Conservation (phyloP, 257 asterid species). For the Linderniella brevidens region DNA sequence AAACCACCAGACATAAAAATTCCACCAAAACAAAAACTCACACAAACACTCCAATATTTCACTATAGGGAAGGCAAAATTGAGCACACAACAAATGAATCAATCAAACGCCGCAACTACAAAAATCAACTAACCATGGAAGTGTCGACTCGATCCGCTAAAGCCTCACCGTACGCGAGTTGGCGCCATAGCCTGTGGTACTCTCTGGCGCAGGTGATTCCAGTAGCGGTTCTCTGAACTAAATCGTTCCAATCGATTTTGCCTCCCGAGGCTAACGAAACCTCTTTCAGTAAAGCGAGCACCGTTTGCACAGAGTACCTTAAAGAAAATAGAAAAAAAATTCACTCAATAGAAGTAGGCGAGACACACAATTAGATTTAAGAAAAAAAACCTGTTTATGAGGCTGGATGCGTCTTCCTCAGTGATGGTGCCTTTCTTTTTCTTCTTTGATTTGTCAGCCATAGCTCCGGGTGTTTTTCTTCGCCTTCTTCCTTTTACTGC, state of each 20-base stretch:
- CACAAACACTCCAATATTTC: conserved; percentile 7
- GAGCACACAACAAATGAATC: no score
- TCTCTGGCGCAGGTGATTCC: conserved; percentile 67
- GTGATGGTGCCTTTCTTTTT: conserved; percentile 34
- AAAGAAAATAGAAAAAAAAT: neutral
- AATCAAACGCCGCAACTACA: no score
- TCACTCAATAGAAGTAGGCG: neutral
- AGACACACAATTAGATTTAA: neutral
- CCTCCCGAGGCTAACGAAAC: conserved; percentile 37
- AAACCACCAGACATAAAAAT: no score
- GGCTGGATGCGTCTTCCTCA: conserved; percentile 36
- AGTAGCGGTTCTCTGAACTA: conserved; percentile 50
- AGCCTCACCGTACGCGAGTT: conserved; percentile 56
- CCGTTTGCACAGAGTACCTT: conserved; percentile 48
- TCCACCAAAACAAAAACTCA: conserved; percentile 6
- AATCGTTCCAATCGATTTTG: conserved; percentile 59
- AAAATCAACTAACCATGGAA: no score
- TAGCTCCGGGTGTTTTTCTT: no score
- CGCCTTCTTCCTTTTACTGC: no score
- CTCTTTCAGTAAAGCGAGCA: conserved; percentile 58
- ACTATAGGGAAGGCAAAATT: neutral
- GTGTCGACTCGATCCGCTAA: conserved; percentile 29
- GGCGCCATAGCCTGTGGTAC: conserved; percentile 79
- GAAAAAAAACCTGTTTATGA: conserved; percentile 38
- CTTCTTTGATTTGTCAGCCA: conserved; percentile 43